phyloP scores from a whole-genome alignment of 2,329 filamentous ascomycete genomes.

The Claviceps digitariae region DNA sequence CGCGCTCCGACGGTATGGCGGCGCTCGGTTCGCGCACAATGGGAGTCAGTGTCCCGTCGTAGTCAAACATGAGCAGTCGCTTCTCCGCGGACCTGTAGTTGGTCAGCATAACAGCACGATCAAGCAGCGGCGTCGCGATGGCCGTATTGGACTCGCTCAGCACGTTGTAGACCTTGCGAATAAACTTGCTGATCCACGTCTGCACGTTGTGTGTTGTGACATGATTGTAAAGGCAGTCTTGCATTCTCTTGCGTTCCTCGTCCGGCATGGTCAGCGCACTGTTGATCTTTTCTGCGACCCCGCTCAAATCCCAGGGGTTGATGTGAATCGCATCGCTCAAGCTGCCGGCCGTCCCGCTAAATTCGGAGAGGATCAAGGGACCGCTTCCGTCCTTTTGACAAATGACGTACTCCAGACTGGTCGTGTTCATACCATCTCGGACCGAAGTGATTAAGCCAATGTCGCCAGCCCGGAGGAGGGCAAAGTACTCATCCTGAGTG shows the following conservation, averaged over 20 bases:
- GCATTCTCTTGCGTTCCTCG: slow-evolving; percentile 52
- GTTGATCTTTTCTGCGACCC: slow-evolving; percentile 74
- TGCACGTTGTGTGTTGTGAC: slow-evolving; percentile 79
- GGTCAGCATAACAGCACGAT: slow-evolving; percentile 56
- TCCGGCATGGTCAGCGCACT: slow-evolving; percentile 63
- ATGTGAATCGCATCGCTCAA: slow-evolving; percentile 82
- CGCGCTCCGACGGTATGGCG: slow-evolving; percentile 72
- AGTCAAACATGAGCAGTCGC: slow-evolving; percentile 96
- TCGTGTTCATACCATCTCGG: slow-evolving; percentile 95
- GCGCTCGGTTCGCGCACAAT: slow-evolving; percentile 87
- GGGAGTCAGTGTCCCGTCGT: slow-evolving; percentile 89
- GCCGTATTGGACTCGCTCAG: slow-evolving; percentile 63
- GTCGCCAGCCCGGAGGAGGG: slow-evolving; percentile 77
- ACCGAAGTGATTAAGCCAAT: slow-evolving; percentile 92
- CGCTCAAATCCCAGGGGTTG: slow-evolving; percentile 85
- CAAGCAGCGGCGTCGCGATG: slow-evolving; percentile 67
- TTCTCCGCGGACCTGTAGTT: slow-evolving; percentile 64
- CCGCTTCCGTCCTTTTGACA: slow-evolving; percentile 80
- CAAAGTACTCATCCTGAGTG: slow-evolving; percentile 82
- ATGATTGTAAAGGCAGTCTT: slow-evolving; percentile 64
- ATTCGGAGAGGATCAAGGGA: slow-evolving; percentile 87
- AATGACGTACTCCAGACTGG: slow-evolving; percentile 85
- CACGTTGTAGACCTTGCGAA: slow-evolving; percentile 68
- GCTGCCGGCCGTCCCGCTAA: slow-evolving; percentile 84
- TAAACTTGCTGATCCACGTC: slow-evolving; percentile 68